Percentiles rank a stretch among this genome's conserved stretches.
phyloP scores from a whole-genome alignment of 352 stramenopile species.

The Bremia lactucae region DNA sequence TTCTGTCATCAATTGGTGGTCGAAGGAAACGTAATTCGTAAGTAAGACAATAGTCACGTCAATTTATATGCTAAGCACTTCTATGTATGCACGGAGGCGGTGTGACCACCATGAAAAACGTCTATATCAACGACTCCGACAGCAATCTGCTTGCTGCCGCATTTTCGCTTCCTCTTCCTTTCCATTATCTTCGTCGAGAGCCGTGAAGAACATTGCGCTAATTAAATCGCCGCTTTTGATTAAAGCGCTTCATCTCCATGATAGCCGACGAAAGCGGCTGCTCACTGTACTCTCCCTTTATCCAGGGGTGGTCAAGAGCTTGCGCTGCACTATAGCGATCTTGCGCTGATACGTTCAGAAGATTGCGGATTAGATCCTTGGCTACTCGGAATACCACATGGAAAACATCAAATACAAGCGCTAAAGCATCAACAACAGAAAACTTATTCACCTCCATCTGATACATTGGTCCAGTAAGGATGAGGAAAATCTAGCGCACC shows the following conservation, averaged over 20 bases:
- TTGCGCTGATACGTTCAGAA: conserved; percentile 64
- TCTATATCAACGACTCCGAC: conserved; percentile 29
- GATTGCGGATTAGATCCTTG: conserved; percentile 72
- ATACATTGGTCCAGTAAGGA: conserved; percentile 83
- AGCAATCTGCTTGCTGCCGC: conserved; percentile 20
- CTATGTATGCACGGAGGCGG: conserved; percentile 18
- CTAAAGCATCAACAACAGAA: conserved; percentile 2
- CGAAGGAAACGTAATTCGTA: neutral
- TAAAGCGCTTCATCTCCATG: conserved; percentile 85
- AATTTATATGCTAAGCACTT: conserved; percentile 28
- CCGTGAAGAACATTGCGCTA: conserved; percentile 24
- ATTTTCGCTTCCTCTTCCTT: conserved; percentile 13
- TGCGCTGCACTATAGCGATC: conserved; percentile 62
- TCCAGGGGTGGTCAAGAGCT: conserved; percentile 75
- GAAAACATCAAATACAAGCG: conserved; percentile 2
- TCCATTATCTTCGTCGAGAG: conserved; percentile 13
- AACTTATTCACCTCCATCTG: conserved; percentile 36
- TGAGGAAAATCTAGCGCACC: conserved; percentile 68
- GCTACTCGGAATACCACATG: conserved; percentile 16
- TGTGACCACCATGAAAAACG: conserved; percentile 29
- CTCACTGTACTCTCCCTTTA: conserved; percentile 76
- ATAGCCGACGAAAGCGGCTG: conserved; percentile 74
- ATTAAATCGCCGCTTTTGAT: conserved; percentile 82
- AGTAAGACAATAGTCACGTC: conserved; percentile 1
- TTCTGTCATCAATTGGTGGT: conserved; percentile 39